Percentiles rank a stretch among this genome's conserved stretches.
These are phyloP conservation scores for Theileria luwenshuni DNA, from an alignment of 169 alveolate species.

Conservation along the genomic window DNA sequence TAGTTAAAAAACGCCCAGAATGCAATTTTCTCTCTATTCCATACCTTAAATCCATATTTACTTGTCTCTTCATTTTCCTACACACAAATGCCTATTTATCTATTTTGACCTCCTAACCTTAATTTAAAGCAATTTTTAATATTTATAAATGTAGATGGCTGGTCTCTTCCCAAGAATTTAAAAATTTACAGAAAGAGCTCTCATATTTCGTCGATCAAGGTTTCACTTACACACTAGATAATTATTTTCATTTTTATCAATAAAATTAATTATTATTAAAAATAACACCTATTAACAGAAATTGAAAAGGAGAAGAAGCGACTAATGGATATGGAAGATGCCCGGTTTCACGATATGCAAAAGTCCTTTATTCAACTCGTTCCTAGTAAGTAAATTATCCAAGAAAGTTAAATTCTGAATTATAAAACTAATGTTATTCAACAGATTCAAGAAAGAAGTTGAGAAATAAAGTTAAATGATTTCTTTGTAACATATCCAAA, in stretches of 20 bases:
- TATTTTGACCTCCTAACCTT: background rate
- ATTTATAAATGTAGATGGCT: constrained; percentile 43
- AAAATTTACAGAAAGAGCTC: constrained; percentile 37
- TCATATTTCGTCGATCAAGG: constrained; percentile 60
- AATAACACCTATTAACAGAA: constrained; percentile 20
- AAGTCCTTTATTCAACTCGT: constrained; percentile 9
- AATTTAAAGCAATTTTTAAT: background rate
- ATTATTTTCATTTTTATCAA: background rate
- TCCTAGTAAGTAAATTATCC: constrained; percentile 10
- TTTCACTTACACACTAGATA: constrained; percentile 5
- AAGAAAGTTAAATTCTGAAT: background rate
- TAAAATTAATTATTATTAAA: background rate
- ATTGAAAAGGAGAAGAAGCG: constrained; percentile 54
- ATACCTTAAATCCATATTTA: background rate
- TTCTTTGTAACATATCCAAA: too few relatives aligned
- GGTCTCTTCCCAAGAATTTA: constrained; percentile 24
- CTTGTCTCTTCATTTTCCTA: background rate
- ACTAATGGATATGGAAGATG: constrained; percentile 27
- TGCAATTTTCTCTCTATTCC: background rate
- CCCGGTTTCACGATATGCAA: background rate
- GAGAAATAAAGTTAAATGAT: background rate
- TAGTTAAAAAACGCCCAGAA: background rate
- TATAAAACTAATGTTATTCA: background rate
- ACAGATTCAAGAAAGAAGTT: constrained; percentile 22
- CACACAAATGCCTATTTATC: background rate